A percentile compares a stretch with the other conserved stretches of the same genome.
These are phyloP conservation scores for Eimeria acervulina DNA, from an alignment of 169 alveolate species.

Conservation along the genomic window DNA sequence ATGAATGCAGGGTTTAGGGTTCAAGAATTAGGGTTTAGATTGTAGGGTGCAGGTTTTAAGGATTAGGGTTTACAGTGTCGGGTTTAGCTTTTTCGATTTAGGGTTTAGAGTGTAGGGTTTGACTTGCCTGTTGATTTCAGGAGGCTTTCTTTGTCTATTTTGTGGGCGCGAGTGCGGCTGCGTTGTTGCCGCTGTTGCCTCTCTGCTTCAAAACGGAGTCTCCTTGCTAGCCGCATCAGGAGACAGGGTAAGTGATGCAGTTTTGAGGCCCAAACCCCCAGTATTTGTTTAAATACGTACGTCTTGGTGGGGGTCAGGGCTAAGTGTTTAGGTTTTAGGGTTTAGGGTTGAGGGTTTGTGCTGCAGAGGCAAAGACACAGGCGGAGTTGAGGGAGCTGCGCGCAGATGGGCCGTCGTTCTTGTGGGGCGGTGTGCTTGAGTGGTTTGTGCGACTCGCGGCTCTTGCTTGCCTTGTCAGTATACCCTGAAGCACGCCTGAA, in stretches of 20 bases:
- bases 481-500: not conserved
- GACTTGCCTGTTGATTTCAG: not conserved
- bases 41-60: not conserved
- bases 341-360: constrained; percentile 8
- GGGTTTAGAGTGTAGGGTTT: not conserved
- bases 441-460: constrained; percentile 47
- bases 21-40: not conserved
- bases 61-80: not conserved
- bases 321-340: not conserved
- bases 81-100: not conserved
- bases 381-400: constrained; percentile 29
- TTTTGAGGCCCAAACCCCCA: not conserved
- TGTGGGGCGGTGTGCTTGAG: constrained; percentile 6
- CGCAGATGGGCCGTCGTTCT: not conserved
- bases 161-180: constrained; percentile 53
- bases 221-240: not conserved
- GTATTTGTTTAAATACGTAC: not conserved
- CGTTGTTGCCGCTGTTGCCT: not conserved
- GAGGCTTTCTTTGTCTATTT: not conserved
- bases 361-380: constrained; percentile 21
- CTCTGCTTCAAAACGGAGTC: not conserved
- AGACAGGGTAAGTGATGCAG: not conserved
- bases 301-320: not conserved
- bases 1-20: not conserved
- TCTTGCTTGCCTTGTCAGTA: constrained; percentile 16